Evolutionary conservation across 75 land plant genomes (phyloP).

Genomic region (Pinus taeda): DNA sequence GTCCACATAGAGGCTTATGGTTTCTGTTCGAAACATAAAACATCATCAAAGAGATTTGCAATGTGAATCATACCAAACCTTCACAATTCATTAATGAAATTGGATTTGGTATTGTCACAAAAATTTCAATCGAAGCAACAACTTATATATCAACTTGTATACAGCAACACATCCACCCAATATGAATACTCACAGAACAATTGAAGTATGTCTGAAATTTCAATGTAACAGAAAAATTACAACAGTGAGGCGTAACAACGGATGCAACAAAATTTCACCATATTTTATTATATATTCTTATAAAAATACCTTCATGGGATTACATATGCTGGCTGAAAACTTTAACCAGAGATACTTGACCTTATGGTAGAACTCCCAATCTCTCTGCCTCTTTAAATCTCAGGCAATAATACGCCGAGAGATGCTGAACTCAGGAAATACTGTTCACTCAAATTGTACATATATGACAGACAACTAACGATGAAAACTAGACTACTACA

Average conservation of each 20-base stretch:
- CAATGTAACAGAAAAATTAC: too few species aligned
- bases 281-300: neutral
- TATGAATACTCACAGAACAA: too few species aligned
- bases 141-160: too few species aligned
- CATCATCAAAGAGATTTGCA: too few species aligned
- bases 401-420: neutral
- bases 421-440: neutral
- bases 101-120: too few species aligned
- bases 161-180: too few species aligned
- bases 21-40: too few species aligned
- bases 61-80: too few species aligned
- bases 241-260: neutral
- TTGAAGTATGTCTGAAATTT: too few species aligned
- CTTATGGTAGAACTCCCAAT: neutral
- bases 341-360: neutral
- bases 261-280: neutral
- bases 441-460: constrained; percentile 1
- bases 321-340: neutral
- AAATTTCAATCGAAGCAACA: too few species aligned
- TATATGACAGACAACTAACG: neutral
- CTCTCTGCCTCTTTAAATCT: neutral
- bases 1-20: too few species aligned
- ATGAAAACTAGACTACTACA: neutral
- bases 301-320: neutral
- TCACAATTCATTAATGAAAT: too few species aligned